phyloP scores from a whole-genome alignment of 2,329 filamentous ascomycete species.

The Tolypocladium album region DNA sequence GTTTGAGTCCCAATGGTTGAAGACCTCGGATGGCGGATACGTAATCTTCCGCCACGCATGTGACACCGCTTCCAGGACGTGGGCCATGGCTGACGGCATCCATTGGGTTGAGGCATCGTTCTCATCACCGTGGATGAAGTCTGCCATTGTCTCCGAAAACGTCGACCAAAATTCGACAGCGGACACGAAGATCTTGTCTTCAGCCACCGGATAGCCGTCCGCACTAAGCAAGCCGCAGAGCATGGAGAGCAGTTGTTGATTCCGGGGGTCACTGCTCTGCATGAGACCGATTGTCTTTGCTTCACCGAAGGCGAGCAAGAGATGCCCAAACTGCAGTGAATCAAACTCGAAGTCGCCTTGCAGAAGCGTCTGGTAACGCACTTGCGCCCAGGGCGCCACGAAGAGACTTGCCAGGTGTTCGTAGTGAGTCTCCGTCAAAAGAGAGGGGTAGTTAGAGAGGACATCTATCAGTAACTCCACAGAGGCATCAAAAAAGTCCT shows the following conservation, averaged over 20 bases:
- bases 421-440: constrained; percentile 50
- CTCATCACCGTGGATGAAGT: constrained; percentile 39
- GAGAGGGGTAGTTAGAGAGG: constrained; percentile 52
- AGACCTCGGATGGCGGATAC: constrained; percentile 48
- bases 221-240: constrained; percentile 57
- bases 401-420: constrained; percentile 47
- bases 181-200: constrained; percentile 65
- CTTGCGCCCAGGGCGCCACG: constrained; percentile 45
- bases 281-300: constrained; percentile 51
- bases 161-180: constrained; percentile 74
- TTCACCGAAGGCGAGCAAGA: constrained; percentile 60
- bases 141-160: constrained; percentile 59
- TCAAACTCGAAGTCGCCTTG: constrained; percentile 54
- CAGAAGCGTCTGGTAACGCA: constrained; percentile 43
- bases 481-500: constrained; percentile 47
- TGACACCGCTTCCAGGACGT: constrained; percentile 54
- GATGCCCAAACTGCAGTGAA: constrained; percentile 51
- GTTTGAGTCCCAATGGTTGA: constrained; percentile 58
- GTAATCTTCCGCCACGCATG: constrained; percentile 59
- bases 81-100: constrained; percentile 45
- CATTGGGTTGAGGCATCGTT: constrained; percentile 35
- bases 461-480: constrained; percentile 56
- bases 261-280: constrained; percentile 36
- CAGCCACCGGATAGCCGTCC: constrained; percentile 55
- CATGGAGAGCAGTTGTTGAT: constrained; percentile 41